Conservation (phyloP, 805 yeast genomes). For the Brettanomyces nanus region DNA sequence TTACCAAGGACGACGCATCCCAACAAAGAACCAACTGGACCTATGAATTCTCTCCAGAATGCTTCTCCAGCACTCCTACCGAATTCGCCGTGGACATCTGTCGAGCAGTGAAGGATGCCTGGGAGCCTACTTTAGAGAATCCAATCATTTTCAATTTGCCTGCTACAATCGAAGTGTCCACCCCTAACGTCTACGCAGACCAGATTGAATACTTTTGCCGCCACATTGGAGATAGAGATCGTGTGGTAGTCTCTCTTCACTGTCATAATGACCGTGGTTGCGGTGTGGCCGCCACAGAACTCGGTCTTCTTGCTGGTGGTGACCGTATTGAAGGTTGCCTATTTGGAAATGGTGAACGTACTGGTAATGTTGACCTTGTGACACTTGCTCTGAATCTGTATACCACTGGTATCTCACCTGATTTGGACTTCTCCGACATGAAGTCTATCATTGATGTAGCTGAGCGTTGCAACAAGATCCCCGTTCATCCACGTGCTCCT, state of each 20-base stretch:
- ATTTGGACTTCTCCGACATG: slow-evolving; percentile 62
- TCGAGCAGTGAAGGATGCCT: slow-evolving; percentile 69
- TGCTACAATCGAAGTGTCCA: slow-evolving; percentile 72
- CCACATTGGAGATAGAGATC: slow-evolving; percentile 63
- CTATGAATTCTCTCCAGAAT: slow-evolving; percentile 72
- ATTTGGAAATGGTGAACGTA: slow-evolving; percentile 79
- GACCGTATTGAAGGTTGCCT: slow-evolving; percentile 81
- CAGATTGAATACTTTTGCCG: slow-evolving; percentile 69
- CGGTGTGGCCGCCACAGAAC: slow-evolving; percentile 76
- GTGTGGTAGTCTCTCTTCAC: slow-evolving; percentile 61
- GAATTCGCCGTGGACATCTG: slow-evolving; percentile 71
- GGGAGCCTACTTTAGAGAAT: slow-evolving; percentile 70
- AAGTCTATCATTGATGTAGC: slow-evolving; percentile 58
- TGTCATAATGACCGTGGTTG: slow-evolving; percentile 79
- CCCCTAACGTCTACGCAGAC: slow-evolving; percentile 73
- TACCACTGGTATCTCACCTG: slow-evolving; percentile 69
- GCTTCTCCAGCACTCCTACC: slow-evolving; percentile 66
- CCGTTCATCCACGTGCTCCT: slow-evolving; percentile 68
- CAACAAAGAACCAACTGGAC: slow-evolving; percentile 60
- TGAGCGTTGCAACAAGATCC: slow-evolving; percentile 73
- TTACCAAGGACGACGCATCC: slow-evolving; percentile 67
- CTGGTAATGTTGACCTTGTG: slow-evolving; percentile 74
- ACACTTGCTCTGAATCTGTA: slow-evolving; percentile 72
- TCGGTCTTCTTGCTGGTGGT: slow-evolving; percentile 75
- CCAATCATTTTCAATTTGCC: slow-evolving; percentile 76